phyloP scores from a whole-genome alignment of 257 asterid genomes.

The Oldenlandia corymbosa region DNA sequence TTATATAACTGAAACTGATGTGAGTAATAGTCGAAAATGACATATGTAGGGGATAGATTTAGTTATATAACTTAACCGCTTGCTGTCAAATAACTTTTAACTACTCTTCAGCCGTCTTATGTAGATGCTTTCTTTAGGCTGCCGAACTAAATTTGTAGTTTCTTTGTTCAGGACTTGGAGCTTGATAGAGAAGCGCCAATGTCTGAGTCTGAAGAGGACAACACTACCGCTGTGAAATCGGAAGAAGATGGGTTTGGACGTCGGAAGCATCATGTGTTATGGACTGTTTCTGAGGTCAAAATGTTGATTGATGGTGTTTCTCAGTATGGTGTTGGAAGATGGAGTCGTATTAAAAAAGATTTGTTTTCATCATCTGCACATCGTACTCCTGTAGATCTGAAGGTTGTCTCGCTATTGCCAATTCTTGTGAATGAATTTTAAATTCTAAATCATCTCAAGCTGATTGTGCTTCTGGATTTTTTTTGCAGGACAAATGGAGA shows the following conservation, averaged over 20 bases:
- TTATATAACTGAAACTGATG: neutral
- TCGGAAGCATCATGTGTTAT: conserved; percentile 80
- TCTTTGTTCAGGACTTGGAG: conserved; percentile 13
- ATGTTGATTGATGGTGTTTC: conserved; percentile 84
- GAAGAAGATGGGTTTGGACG: conserved; percentile 33
- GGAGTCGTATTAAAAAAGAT: conserved; percentile 84
- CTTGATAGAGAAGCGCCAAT: conserved; percentile 17
- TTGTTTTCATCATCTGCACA: conserved; percentile 69
- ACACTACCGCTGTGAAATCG: conserved; percentile 20
- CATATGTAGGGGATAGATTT: neutral
- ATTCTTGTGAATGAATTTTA: neutral
- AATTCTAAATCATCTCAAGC: neutral
- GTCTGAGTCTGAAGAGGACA: conserved; percentile 33
- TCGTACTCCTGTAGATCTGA: conserved; percentile 92
- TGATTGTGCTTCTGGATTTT: conserved; percentile 14
- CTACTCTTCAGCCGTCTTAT: too few relatives aligned
- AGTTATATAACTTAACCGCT: neutral
- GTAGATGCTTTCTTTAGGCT: neutral
- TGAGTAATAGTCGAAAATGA: neutral
- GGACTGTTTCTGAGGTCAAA: conserved; percentile 84
- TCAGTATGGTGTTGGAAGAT: conserved; percentile 85
- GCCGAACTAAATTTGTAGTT: neutral
- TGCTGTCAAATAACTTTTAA: neutral
- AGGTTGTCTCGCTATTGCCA: conserved; percentile 36
- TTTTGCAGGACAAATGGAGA: conserved; percentile 89